Conservation (phyloP, 345 rosid genomes). For the Gossypioides kirkii region DNA sequence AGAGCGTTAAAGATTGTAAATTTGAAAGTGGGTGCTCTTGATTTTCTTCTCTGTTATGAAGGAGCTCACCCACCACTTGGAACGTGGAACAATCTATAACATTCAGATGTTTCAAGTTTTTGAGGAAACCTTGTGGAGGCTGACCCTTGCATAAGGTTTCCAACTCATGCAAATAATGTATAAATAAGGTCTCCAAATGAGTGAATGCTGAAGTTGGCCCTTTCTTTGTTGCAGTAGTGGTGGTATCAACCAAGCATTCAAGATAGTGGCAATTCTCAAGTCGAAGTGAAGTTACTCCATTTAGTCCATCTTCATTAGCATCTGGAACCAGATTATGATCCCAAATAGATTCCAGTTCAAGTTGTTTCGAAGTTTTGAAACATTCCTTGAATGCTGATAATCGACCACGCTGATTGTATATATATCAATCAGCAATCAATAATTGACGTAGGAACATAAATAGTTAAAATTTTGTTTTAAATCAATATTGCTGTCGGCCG, state of each 20-base stretch:
- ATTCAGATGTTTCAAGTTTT: not conserved
- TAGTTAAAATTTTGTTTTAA: too few species aligned
- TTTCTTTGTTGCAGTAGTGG: too few species aligned
- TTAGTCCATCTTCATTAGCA: not conserved
- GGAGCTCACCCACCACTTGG: too few species aligned
- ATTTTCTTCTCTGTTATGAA: too few species aligned
- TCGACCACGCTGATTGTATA: not conserved
- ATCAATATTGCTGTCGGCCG: too few species aligned
- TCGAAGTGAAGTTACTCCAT: not conserved
- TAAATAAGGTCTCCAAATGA: not conserved
- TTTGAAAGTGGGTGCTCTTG: too few species aligned
- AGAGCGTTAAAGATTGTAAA: too few species aligned
- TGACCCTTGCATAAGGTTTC: not conserved
- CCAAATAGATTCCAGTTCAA: not conserved
- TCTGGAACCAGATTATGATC: not conserved
- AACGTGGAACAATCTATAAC: not conserved
- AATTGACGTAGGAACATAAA: too few species aligned
- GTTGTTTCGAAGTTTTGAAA: not conserved
- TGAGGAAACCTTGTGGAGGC: not conserved
- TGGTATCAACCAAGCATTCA: constrained; percentile 3
- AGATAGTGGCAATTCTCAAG: not conserved
- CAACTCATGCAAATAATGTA: rapidly evolving
- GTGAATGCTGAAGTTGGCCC: not conserved
- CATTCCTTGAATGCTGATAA: not conserved
- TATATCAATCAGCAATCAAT: too few species aligned